These are phyloP conservation scores for Oligophagozyma castellii DNA, from an alignment of 1,139 yeast genomes.

Conservation along the genomic window DNA sequence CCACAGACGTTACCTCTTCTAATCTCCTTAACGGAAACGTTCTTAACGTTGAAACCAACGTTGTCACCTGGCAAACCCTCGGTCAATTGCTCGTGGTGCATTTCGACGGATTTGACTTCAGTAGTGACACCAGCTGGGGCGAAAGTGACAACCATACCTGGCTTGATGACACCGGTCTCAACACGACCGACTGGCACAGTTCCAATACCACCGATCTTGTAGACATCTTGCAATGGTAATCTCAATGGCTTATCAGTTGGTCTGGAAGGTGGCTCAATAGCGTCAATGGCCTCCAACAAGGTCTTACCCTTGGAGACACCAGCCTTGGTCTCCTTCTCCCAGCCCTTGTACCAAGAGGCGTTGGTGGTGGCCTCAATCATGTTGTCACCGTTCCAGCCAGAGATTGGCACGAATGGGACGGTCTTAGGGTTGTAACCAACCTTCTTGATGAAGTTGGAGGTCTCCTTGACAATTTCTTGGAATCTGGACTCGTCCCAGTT, in stretches of 20 bases:
- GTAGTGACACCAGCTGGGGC: constrained; percentile 92
- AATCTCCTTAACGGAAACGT: constrained; percentile 85
- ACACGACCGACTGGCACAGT: constrained; percentile 93
- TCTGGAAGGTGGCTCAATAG: constrained; percentile 75
- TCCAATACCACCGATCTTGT: constrained; percentile 77
- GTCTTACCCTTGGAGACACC: constrained; percentile 76
- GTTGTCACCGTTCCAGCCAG: constrained; percentile 94
- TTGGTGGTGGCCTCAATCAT: constrained; percentile 72
- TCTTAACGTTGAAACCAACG: constrained; percentile 91
- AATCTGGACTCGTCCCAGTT: constrained; percentile 73
- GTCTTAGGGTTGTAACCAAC: constrained; percentile 88
- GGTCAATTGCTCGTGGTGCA: constrained; percentile 81
- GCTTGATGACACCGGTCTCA: constrained; percentile 84
- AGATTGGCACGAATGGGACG: constrained; percentile 88
- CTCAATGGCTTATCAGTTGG: constrained; percentile 86
- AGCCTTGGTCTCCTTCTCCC: constrained; percentile 75
- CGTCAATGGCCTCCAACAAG: constrained; percentile 75
- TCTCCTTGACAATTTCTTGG: constrained; percentile 74
- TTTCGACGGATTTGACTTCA: constrained; percentile 87
- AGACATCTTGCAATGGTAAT: constrained; percentile 75
- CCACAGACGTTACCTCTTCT: constrained; percentile 94
- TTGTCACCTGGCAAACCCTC: constrained; percentile 92
- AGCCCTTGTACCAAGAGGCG: constrained; percentile 90
- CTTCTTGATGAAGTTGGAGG: constrained; percentile 81
- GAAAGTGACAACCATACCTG: constrained; percentile 82